Evolutionary conservation across 257 asterid species (phyloP).

Genomic region (Scutellaria baicalensis): DNA sequence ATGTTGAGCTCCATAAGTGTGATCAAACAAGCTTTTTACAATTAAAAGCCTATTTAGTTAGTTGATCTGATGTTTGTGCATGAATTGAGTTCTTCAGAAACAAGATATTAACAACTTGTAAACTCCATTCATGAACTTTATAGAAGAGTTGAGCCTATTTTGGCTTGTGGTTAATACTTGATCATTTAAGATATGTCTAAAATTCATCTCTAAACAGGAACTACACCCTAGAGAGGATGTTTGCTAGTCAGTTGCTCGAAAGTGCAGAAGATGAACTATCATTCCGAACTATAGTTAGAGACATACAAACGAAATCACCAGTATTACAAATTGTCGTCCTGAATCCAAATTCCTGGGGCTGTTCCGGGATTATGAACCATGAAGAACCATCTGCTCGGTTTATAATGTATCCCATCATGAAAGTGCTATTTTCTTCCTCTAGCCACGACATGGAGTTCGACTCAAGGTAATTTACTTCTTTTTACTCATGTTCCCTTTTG

Average conservation of each 20-base stretch:
- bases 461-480: constrained; percentile 42
- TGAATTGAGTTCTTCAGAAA: not conserved
- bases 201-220: constrained; percentile 34
- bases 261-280: constrained; percentile 83
- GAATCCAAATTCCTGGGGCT: constrained; percentile 79
- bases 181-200: not conserved
- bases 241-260: constrained; percentile 66
- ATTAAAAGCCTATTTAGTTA: not conserved
- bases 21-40: not conserved
- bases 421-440: constrained; percentile 58
- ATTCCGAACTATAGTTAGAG: constrained; percentile 74
- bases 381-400: constrained; percentile 39
- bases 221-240: constrained; percentile 69
- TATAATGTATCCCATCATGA: constrained; percentile 52
- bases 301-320: constrained; percentile 51
- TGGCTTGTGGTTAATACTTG: not conserved
- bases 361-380: constrained; percentile 39
- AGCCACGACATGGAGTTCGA: constrained; percentile 32
- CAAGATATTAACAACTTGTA: not conserved
- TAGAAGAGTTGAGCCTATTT: not conserved
- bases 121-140: not conserved
- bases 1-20: not conserved
- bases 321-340: constrained; percentile 65
- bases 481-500: not conserved
- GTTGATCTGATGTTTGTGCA: not conserved